Conservation (phyloP, 495 filamentous ascomycete genomes). For the Alectoria sarmentosa region DNA sequence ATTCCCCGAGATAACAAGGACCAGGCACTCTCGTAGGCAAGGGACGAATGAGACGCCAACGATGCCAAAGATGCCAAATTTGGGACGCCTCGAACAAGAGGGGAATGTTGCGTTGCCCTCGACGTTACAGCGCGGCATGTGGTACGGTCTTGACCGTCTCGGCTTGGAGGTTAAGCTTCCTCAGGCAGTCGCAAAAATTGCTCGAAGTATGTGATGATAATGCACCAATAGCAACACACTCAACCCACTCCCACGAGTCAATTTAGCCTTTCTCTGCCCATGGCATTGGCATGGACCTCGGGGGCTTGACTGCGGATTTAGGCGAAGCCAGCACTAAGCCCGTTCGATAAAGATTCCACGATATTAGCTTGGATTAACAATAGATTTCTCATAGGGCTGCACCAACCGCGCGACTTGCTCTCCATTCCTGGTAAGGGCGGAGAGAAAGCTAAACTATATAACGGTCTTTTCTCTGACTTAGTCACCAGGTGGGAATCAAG, state of each 20-base stretch:
- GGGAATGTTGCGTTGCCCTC: conserved; percentile 4
- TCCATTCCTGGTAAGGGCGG: not conserved
- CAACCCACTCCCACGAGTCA: not conserved
- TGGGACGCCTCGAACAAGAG: conserved; percentile 15
- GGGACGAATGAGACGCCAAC: not conserved
- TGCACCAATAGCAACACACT: conserved; percentile 2
- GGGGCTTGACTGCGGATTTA: conserved; percentile 17
- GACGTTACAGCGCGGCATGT: conserved; percentile 15
- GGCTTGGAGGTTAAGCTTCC: conserved; percentile 9
- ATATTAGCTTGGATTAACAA: conserved; percentile 20
- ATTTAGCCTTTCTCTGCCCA: conserved; percentile 3
- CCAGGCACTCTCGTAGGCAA: not conserved
- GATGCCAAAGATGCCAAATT: conserved; percentile 13
- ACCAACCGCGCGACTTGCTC: conserved; percentile 1
- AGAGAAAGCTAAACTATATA: not conserved
- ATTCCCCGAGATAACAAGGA: conserved; percentile 17
- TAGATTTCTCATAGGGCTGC: conserved; percentile 17
- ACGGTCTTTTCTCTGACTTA: not conserved
- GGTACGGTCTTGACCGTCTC: conserved; percentile 12
- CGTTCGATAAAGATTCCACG: not conserved
- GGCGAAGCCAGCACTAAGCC: conserved; percentile 7
- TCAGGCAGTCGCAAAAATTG: conserved; percentile 6
- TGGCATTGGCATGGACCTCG: not conserved
- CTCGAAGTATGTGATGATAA: conserved; percentile 14
- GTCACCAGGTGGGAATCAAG: not conserved